Evolutionary conservation across 371 early-diverging fungal genomes (phyloP), one percentile per base, ranked within the genome.

Genomic region (Gilbertella persicaria): DNA sequence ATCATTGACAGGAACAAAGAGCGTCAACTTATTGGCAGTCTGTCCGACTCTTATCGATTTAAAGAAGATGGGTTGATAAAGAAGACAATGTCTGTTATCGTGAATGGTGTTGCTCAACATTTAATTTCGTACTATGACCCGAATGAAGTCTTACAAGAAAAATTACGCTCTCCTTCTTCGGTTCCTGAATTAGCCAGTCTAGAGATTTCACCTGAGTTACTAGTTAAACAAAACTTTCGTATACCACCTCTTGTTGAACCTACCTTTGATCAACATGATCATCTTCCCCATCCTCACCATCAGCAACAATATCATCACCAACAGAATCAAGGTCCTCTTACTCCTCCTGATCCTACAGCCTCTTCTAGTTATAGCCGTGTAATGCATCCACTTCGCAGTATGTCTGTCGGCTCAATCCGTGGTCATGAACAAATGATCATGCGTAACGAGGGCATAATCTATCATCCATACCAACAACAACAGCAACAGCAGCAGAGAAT

Each of bases 51-150:
- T 33, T 82, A 84, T 66, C 60, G 78, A 57, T 84, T 89, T 60
- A 88, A 88, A 60, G 84, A 88, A 45, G 83, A 87, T 58, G 94
- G 94, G 0, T 71, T 94, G 16, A 87, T 92, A 53, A 94, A 94
- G 58, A 91, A 92, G 69, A 85, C 93, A 13, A 82, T 93, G 77
- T 91, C 91, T 25, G 83, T 92, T 42, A 82, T 85, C 33, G 78
- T 84, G 38, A 84, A 91, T 63, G 89, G 89, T 39, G 80, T 84
- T 28, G 80, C 84, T 33, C 88, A 90, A 61, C 94, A 93, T 58
- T 71, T 94, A 56, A 89, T 94, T 41, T 90, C 88, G 48, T 94
- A 94, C 63, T 93, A 92, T 61, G 73, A 84, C 47, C 85, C 86
- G 42, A 84, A 86, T 19, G 91, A 93, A 51, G 84, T 90, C 6